Evolutionary conservation across 1,284 basidiomycete genomes (phyloP).

Genomic region (Rhodotorula sp.): DNA sequence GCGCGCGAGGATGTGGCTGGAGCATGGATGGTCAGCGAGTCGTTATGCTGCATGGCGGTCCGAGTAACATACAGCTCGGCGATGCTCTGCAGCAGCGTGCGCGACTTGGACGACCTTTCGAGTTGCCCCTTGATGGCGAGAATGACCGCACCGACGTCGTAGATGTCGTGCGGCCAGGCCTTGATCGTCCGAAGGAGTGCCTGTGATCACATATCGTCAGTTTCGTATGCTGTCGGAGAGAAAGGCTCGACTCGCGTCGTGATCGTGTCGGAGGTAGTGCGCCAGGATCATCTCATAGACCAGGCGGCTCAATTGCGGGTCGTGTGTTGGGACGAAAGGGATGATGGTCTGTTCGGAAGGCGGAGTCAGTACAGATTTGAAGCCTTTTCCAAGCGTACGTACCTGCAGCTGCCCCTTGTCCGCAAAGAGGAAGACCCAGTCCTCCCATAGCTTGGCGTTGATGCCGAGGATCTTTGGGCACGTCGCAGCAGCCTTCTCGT

Average conservation of each 20-base stretch:
- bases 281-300: conserved; percentile 96
- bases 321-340: conserved; percentile 79
- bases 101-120: conserved; percentile 59
- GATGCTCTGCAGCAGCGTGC: conserved; percentile 83
- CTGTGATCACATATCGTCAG: conserved; percentile 51
- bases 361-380: neutral
- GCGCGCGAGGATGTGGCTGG: conserved; percentile 76
- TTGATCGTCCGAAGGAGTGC: conserved; percentile 74
- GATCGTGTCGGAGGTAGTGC: conserved; percentile 78
- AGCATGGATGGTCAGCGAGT: neutral
- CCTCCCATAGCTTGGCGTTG: conserved; percentile 83
- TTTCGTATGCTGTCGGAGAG: neutral
- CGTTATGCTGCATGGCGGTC: neutral
- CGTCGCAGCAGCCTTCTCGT: conserved; percentile 76
- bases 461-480: conserved; percentile 82
- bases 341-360: conserved; percentile 67
- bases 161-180: conserved; percentile 88
- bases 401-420: conserved; percentile 79
- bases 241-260: conserved; percentile 57
- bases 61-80: conserved; percentile 71
- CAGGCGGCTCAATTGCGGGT: conserved; percentile 74
- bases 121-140: conserved; percentile 82
- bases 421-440: conserved; percentile 90
- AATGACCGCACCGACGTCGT: conserved; percentile 82
- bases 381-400: conserved; percentile 31